Conservation (phyloP, 2,329 filamentous ascomycete species). For the Scorias spongiosa region DNA sequence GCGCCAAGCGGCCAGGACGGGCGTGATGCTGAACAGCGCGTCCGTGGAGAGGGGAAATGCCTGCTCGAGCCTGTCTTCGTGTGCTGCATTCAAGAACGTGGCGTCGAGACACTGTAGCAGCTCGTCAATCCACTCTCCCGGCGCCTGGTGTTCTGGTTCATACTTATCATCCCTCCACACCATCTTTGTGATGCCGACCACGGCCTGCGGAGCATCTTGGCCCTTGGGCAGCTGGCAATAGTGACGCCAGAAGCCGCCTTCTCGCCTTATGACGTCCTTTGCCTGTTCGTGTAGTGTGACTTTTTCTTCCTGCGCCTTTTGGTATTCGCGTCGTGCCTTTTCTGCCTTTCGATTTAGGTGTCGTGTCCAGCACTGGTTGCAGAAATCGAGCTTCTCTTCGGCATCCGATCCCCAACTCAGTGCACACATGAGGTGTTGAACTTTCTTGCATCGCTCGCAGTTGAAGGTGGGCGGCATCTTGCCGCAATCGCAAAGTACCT, state of each 20-base stretch:
- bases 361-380: not conserved
- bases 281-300: not conserved
- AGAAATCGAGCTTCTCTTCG: not conserved
- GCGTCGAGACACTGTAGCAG: not conserved
- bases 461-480: not conserved
- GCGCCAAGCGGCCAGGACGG: not conserved
- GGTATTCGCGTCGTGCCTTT: not conserved
- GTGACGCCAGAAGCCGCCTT: not conserved
- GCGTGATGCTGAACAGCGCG: not conserved
- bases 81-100: not conserved
- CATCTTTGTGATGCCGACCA: constrained; percentile 3
- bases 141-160: constrained; percentile 4
- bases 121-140: constrained; percentile 2
- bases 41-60: not conserved
- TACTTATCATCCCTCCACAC: not conserved
- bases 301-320: not conserved
- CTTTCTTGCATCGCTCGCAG: not conserved
- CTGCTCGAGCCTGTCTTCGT: not conserved
- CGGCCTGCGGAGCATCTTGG: not conserved
- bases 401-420: not conserved
- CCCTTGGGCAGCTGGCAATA: constrained; percentile 4
- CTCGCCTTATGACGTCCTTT: not conserved
- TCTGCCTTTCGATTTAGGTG: not conserved
- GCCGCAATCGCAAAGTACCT: not conserved
- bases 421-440: not conserved